Base-by-base conservation (phyloP, 1,284 basidiomycete species). In the Tilletia walkeri region DNA sequence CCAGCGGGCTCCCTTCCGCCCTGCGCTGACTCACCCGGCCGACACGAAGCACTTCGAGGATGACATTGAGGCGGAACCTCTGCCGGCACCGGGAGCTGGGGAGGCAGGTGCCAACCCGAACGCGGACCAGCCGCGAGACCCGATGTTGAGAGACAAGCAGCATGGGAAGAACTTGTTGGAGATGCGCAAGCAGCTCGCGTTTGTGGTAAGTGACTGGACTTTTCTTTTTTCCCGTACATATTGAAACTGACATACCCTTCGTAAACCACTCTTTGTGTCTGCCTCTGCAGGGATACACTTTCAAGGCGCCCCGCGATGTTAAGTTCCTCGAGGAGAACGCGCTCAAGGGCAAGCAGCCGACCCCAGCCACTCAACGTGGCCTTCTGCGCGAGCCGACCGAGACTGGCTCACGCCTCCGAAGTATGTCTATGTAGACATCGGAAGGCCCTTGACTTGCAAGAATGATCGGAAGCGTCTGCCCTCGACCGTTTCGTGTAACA, bases 171-270 rank as follows among this genome's bases (percentile, higher is more conserved):
- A 92, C 81, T 90, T 96, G 72, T 87, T 97, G 78, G 90, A 92
- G 80, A 90, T 95, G 76, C 89, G 95, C 78, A 97, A 98, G 85
- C 90, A 90, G 74, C 87, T 93, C 68, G 93, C 92, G 9, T 94
- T 94, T 84, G 92, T 91, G 68, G 92, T 70, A 66, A 70, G 69
- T 53, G 7, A 67, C 9, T 47, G 24, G 24, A 30, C 24, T 36
- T 20, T 30, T 59, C n/a, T 20, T 10, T 10, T 49, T 36, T 38
- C 68, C 34, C 41, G 10, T 12, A 18, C 3, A 24, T 18, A 36
- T 16, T 18, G 53, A 67, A 49, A 18, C 10, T 30, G 50, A 53
- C 16, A 53, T n/a, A 4, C 30, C 9, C 24, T 30, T 30, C 24
- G 24, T 30, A 30, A 14, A 7, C 7, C 4, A 53, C 45, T 10